phyloP scores from a whole-genome alignment of 768 basidiomycete genomes.

The Porpolomopsis calyptriformis region DNA sequence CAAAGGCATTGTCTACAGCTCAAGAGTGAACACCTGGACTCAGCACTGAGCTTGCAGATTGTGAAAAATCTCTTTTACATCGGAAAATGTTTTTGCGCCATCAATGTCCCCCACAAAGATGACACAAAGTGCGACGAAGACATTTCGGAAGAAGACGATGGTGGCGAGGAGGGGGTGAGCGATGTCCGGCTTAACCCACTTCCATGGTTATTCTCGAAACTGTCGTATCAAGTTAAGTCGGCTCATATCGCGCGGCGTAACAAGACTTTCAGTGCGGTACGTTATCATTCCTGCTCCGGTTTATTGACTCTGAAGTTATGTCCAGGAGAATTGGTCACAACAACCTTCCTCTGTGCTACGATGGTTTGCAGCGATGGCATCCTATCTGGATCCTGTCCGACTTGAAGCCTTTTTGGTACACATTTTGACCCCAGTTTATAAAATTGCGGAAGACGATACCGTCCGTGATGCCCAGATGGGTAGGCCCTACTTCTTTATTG shows the following conservation, averaged over 20 bases:
- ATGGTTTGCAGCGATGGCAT: constrained; percentile 90
- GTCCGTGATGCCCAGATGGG: constrained; percentile 72
- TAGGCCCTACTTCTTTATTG: constrained; percentile 25
- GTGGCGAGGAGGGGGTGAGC: constrained; percentile 17
- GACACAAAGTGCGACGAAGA: constrained; percentile 22
- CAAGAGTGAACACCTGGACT: constrained; percentile 70
- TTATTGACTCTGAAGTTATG: constrained; percentile 3
- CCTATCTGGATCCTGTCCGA: constrained; percentile 47
- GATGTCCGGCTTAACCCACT: constrained; percentile 40
- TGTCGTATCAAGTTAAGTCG: constrained; percentile 79
- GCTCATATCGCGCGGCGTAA: constrained; percentile 63
- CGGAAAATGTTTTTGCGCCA: constrained; percentile 68
- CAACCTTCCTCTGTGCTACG: constrained; percentile 73
- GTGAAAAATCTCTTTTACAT: constrained; percentile 91
- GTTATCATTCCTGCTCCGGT: constrained; percentile 13
- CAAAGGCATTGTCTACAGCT: constrained; percentile 67
- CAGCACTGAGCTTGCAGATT: constrained; percentile 63
- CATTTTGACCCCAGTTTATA: constrained; percentile 77
- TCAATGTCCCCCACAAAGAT: constrained; percentile 22
- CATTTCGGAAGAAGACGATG: constrained; percentile 20
- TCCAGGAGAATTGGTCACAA: constrained; percentile 70
- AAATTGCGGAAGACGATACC: constrained; percentile 79
- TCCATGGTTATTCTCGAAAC: constrained; percentile 88
- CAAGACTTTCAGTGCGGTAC: constrained; percentile 35
- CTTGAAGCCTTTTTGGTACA: constrained; percentile 70